phyloP scores from a whole-genome alignment of 331 rosid species.

The Phaseolus coccineus region DNA sequence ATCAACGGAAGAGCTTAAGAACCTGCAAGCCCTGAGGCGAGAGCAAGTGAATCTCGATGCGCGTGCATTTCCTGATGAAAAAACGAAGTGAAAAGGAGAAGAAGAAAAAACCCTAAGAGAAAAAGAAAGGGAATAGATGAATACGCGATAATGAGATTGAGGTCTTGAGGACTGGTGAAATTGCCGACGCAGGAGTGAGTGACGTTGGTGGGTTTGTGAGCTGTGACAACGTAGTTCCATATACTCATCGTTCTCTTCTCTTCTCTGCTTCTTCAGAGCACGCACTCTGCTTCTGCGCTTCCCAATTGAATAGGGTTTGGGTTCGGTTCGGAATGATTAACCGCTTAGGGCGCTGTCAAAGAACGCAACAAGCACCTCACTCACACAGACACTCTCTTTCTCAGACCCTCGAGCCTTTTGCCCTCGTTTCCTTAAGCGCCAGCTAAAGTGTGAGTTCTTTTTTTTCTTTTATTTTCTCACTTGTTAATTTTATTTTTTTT shows the following conservation, averaged over 20 bases:
- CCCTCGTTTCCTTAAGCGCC: background rate
- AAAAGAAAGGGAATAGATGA: background rate
- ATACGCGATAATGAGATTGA: slow-evolving; percentile 92
- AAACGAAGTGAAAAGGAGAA: background rate
- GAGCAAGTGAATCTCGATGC: slow-evolving; percentile 91
- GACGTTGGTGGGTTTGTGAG: slow-evolving; percentile 97
- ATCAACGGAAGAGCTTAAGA: background rate
- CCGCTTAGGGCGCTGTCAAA: background rate
- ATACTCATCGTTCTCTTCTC: slow-evolving; percentile 58
- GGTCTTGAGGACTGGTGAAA: slow-evolving; percentile 95
- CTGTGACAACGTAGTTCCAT: slow-evolving; percentile 99
- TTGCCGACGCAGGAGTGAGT: slow-evolving; percentile 98
- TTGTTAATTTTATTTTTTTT: too few species aligned
- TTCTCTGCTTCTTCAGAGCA: background rate
- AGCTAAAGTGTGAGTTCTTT: too few species aligned
- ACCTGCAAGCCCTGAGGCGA: slow-evolving; percentile 97
- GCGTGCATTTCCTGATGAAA: slow-evolving; percentile 85
- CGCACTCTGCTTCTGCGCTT: background rate
- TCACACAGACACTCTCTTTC: background rate
- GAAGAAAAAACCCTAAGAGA: slow-evolving; percentile 39
- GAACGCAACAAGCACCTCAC: background rate
- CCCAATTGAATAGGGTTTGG: background rate
- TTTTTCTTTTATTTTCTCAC: too few species aligned
- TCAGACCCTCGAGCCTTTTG: background rate
- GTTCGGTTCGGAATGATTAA: background rate